These are phyloP conservation scores for Leucocoprinus leucothites DNA, from an alignment of 768 basidiomycete species.

Conservation along the genomic window DNA sequence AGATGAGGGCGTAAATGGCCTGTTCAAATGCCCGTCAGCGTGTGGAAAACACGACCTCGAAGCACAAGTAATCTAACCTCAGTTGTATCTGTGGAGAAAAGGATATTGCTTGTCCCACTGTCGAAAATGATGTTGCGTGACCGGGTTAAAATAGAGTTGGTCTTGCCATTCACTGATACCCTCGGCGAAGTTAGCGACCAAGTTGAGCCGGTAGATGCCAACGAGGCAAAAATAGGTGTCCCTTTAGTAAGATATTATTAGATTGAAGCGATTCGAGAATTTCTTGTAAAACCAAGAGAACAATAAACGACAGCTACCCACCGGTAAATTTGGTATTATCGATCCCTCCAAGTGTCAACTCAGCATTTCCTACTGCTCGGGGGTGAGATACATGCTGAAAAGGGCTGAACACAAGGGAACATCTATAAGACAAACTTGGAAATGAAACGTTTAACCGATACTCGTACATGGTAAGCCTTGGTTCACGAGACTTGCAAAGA, in stretches of 20 bases:
- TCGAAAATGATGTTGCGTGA: constrained; percentile 51
- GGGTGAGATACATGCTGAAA: constrained; percentile 51
- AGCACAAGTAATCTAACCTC: constrained; percentile 28
- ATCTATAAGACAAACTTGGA: constrained; percentile 5
- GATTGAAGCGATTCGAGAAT: neutral
- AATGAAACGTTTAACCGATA: neutral
- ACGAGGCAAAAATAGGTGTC: constrained; percentile 38
- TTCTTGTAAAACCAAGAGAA: neutral
- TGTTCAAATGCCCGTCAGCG: constrained; percentile 20
- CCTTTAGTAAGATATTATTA: constrained; percentile 24
- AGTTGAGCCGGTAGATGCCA: constrained; percentile 31
- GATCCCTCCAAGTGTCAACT: constrained; percentile 51
- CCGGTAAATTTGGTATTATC: constrained; percentile 51
- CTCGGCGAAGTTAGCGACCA: constrained; percentile 46
- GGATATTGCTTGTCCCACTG: constrained; percentile 54
- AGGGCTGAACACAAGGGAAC: constrained; percentile 29
- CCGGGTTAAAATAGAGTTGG: constrained; percentile 36
- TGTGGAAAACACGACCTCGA: constrained; percentile 3
- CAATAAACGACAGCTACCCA: constrained; percentile 18
- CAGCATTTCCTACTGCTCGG: constrained; percentile 44
- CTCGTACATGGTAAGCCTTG: constrained; percentile 49
- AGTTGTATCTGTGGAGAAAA: constrained; percentile 46
- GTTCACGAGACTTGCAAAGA: constrained; percentile 43
- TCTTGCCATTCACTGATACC: constrained; percentile 51
- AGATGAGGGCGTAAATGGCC: constrained; percentile 57